Evolutionary conservation across 1,139 yeast species (phyloP).

Genomic region (Taiozyma sp.): DNA sequence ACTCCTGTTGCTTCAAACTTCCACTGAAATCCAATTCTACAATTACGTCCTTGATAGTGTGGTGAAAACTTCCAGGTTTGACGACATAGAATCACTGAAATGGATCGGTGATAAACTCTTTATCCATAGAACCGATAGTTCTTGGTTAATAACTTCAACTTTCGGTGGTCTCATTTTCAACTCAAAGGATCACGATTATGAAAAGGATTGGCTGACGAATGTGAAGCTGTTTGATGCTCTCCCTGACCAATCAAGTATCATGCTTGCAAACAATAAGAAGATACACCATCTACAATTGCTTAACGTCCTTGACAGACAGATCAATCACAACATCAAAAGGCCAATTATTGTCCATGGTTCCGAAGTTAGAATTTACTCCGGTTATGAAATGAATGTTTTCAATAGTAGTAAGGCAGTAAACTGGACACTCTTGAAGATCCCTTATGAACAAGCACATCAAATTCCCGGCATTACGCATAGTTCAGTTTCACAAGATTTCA

Average conservation of each 20-base stretch:
- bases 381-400: conserved; percentile 14
- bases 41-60: neutral
- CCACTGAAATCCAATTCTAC: neutral
- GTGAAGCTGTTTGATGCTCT: conserved; percentile 4
- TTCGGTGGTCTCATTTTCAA: conserved; percentile 33
- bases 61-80: conserved; percentile 3
- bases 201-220: conserved; percentile 14
- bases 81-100: neutral
- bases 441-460: conserved; percentile 19
- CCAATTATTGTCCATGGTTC: conserved; percentile 16
- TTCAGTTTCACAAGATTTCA: conserved; percentile 32
- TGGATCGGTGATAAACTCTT: conserved; percentile 5
- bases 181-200: conserved; percentile 30
- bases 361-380: conserved; percentile 19
- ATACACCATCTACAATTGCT: conserved; percentile 10
- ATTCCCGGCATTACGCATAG: conserved; percentile 23
- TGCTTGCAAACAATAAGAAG: conserved; percentile 7
- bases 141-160: conserved; percentile 32
- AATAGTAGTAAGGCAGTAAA: conserved; percentile 10
- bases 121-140: conserved; percentile 23
- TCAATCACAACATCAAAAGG: conserved; percentile 16
- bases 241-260: conserved; percentile 2
- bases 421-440: conserved; percentile 19
- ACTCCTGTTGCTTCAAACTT: neutral
- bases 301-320: conserved; percentile 6